Evolutionary conservation across 2,329 filamentous ascomycete genomes (phyloP).

Genomic region (Trichoderma guizhouense): DNA sequence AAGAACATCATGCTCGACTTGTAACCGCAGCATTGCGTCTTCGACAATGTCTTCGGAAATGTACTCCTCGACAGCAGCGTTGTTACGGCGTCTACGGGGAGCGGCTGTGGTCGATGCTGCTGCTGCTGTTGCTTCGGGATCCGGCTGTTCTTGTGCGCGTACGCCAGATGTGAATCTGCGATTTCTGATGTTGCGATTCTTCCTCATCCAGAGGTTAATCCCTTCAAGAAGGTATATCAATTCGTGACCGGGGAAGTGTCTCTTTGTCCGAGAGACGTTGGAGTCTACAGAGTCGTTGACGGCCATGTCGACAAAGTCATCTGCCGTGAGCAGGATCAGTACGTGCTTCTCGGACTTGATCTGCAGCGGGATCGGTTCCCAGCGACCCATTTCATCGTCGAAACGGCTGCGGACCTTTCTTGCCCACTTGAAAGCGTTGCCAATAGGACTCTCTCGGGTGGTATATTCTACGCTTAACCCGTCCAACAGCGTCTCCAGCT

Average conservation of each 20-base stretch:
- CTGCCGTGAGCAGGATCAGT: slow-evolving; percentile 58
- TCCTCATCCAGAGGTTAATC: slow-evolving; percentile 61
- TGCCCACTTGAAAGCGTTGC: slow-evolving; percentile 63
- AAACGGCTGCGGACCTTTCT: slow-evolving; percentile 63
- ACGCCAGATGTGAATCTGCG: slow-evolving; percentile 65
- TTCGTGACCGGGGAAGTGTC: slow-evolving; percentile 49
- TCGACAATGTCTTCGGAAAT: slow-evolving; percentile 68
- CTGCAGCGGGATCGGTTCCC: slow-evolving; percentile 58
- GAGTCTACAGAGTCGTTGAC: slow-evolving; percentile 51
- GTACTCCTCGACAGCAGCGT: slow-evolving; percentile 40
- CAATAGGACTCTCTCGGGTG: slow-evolving; percentile 44
- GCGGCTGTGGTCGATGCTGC: slow-evolving; percentile 18
- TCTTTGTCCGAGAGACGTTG: slow-evolving; percentile 56
- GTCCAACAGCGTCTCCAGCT: slow-evolving; percentile 49
- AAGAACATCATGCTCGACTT: slow-evolving; percentile 62
- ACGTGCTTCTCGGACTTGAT: slow-evolving; percentile 58
- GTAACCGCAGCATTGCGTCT: slow-evolving; percentile 66
- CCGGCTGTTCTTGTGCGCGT: slow-evolving; percentile 38
- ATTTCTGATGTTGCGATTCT: slow-evolving; percentile 65
- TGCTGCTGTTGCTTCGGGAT: slow-evolving; percentile 21
- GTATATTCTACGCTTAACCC: slow-evolving; percentile 47
- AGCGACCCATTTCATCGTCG: slow-evolving; percentile 58
- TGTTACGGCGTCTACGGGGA: slow-evolving; percentile 39
- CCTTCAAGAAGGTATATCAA: slow-evolving; percentile 73
- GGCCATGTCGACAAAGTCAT: slow-evolving; percentile 63